Evolutionary conservation across 495 filamentous ascomycete genomes (phyloP).

Genomic region (Aspergillus nidulans): DNA sequence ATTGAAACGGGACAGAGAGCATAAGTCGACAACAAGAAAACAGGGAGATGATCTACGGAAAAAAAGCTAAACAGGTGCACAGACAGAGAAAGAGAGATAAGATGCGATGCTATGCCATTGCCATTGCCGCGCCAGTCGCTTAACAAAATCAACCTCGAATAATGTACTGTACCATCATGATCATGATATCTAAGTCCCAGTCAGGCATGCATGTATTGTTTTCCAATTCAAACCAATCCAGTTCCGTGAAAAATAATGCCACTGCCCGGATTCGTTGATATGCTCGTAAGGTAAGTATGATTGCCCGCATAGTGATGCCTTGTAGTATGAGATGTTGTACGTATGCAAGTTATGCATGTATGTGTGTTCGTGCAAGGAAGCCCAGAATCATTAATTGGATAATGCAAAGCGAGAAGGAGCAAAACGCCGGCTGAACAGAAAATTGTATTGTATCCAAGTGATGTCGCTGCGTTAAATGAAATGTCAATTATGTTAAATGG

Average conservation of each 20-base stretch:
- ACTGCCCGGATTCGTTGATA: conserved; percentile 6
- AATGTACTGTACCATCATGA: conserved; percentile 6
- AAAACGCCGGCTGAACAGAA: conserved; percentile 30
- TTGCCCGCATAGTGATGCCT: background rate
- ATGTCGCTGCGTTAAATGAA: conserved; percentile 36
- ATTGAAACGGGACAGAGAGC: too few species aligned
- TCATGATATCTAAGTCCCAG: conserved; percentile 2
- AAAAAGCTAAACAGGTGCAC: background rate
- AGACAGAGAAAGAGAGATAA: background rate
- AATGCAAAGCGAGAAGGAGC: conserved; percentile 7
- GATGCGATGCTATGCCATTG: background rate
- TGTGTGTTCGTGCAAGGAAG: background rate
- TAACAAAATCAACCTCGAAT: conserved; percentile 10
- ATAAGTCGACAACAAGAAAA: too few species aligned
- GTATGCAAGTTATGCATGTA: background rate
- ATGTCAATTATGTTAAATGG: conserved; percentile 21
- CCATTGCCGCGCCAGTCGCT: background rate
- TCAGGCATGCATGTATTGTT: conserved; percentile 6
- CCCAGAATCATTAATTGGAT: background rate
- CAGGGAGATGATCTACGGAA: too few species aligned
- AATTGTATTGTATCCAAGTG: conserved; percentile 16
- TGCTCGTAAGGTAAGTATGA: conserved; percentile 1
- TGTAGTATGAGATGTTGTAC: background rate
- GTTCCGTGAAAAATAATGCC: background rate
- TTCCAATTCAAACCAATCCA: background rate